Evolutionary conservation across 371 early-diverging fungal species (phyloP).

Genomic region (Catenaria anguillulae): DNA sequence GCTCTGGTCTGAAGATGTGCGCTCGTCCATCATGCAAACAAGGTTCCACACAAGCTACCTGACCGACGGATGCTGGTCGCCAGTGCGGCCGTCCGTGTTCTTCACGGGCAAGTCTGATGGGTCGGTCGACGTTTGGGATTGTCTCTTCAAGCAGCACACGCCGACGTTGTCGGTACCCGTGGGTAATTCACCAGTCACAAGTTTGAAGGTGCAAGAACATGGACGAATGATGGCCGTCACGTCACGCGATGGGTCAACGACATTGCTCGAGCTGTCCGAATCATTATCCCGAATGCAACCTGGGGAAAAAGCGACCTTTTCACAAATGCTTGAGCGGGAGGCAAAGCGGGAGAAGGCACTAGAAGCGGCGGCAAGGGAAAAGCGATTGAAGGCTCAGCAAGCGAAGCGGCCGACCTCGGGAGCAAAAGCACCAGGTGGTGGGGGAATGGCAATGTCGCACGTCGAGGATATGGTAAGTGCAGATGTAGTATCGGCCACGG

Average conservation of each 20-base stretch:
- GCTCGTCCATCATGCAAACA: slow-evolving; percentile 32
- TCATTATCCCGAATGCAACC: slow-evolving; percentile 23
- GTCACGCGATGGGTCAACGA: slow-evolving; percentile 31
- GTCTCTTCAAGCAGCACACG: slow-evolving; percentile 35
- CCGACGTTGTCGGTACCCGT: slow-evolving; percentile 36
- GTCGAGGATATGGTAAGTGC: background rate
- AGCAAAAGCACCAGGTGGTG: background rate
- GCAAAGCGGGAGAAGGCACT: slow-evolving; percentile 39
- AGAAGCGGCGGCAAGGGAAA: slow-evolving; percentile 30
- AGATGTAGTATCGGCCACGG: background rate
- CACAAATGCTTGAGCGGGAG: slow-evolving; percentile 44
- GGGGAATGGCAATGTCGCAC: background rate
- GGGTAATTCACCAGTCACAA: slow-evolving; percentile 29
- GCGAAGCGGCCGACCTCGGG: slow-evolving; percentile 7
- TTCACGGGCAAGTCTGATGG: slow-evolving; percentile 36
- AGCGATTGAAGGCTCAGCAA: slow-evolving; percentile 27
- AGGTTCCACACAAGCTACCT: slow-evolving; percentile 26
- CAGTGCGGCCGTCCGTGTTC: slow-evolving; percentile 36
- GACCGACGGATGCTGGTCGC: slow-evolving; percentile 39
- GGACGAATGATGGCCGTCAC: slow-evolving; percentile 30
- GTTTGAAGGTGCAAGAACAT: slow-evolving; percentile 34
- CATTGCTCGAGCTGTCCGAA: slow-evolving; percentile 32
- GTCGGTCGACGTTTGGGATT: slow-evolving; percentile 37
- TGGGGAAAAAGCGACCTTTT: slow-evolving; percentile 33
- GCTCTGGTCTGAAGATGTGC: slow-evolving; percentile 38